Percentiles rank a stretch among this genome's conserved stretches.
Conservation (phyloP, 176 grass and related monocot species). For the Triticum monococcum region DNA sequence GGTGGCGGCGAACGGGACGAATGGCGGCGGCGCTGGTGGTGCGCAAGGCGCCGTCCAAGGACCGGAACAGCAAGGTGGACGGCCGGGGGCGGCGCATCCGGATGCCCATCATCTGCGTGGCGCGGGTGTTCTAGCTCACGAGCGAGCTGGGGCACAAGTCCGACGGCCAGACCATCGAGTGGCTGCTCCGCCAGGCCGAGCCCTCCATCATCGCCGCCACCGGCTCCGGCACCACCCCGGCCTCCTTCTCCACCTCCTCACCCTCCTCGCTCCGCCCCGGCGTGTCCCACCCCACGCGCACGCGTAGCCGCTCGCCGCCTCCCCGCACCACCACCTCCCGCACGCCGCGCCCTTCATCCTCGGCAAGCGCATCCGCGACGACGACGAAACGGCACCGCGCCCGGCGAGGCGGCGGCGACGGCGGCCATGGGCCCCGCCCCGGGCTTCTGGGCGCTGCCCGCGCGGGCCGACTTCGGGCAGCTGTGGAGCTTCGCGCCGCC, state of each 20-base stretch:
- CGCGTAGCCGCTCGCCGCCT: not conserved
- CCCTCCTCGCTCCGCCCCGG: conserved; percentile 11
- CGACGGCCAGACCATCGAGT: conserved; percentile 95
- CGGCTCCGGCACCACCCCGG: conserved; percentile 72
- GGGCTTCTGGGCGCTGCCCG: conserved; percentile 75
- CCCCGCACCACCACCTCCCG: conserved; percentile 15
- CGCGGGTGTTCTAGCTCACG: conserved; percentile 90
- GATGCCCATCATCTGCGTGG: conserved; percentile 93
- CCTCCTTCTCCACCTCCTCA: conserved; percentile 75
- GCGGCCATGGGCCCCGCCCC: conserved; percentile 1
- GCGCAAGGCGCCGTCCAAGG: conserved; percentile 72
- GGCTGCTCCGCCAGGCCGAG: conserved; percentile 93
- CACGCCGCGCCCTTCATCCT: conserved; percentile 67
- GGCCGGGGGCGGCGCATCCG: conserved; percentile 79
- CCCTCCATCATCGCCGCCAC: conserved; percentile 94
- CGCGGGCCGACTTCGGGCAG: conserved; percentile 68
- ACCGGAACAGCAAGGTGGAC: conserved; percentile 94
- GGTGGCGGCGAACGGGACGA: not conserved
- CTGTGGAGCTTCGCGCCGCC: conserved; percentile 80
- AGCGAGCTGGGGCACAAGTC: conserved; percentile 96
- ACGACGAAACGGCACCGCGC: too few species aligned
- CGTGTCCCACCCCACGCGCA: not conserved
- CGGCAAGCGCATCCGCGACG: conserved; percentile 66
- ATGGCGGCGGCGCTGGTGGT: conserved; percentile 14
- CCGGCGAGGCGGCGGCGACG: too few species aligned